Conservation (phyloP, 352 stramenopile species). For the Phytophthora colocasiae region DNA sequence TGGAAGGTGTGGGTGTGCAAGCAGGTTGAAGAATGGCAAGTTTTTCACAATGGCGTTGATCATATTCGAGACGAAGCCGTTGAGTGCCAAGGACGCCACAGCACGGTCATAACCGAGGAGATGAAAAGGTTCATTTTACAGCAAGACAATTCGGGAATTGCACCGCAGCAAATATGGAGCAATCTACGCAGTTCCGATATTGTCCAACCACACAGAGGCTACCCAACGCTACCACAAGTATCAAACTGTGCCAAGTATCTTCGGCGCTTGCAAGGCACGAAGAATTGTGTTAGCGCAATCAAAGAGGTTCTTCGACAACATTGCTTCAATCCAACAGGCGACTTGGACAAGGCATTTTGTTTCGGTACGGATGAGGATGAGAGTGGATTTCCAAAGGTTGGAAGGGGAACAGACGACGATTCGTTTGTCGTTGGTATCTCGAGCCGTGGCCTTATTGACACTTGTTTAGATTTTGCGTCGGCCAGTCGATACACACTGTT, state of each 20-base stretch:
- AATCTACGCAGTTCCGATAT: constrained; percentile 10
- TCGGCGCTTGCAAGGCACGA: constrained; percentile 4
- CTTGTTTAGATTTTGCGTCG: constrained; percentile 1
- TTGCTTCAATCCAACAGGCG: not conserved
- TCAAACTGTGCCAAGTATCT: constrained; percentile 16
- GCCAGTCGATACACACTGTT: constrained; percentile 4
- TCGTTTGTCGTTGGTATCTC: constrained; percentile 8
- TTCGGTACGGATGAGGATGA: constrained; percentile 2
- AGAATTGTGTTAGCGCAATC: not conserved
- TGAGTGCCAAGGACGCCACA: not conserved
- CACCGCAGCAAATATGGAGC: constrained; percentile 8
- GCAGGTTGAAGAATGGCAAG: not conserved
- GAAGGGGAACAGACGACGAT: constrained; percentile 8
- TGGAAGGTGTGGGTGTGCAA: not conserved
- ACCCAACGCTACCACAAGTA: constrained; percentile 6
- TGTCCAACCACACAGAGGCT: not conserved
- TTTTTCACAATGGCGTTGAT: not conserved
- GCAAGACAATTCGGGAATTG: constrained; percentile 11
- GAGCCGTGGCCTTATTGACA: not conserved
- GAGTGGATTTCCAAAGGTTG: not conserved
- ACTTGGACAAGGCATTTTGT: constrained; percentile 1
- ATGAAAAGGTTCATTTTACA: constrained; percentile 21
- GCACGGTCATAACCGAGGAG: not conserved
- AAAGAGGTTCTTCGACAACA: not conserved
- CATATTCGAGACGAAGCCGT: not conserved